A percentile compares a stretch with the other conserved stretches of the same genome.
Evolutionary conservation across 2,329 filamentous ascomycete genomes (phyloP).

Genomic region (Hypoxylon sp.): DNA sequence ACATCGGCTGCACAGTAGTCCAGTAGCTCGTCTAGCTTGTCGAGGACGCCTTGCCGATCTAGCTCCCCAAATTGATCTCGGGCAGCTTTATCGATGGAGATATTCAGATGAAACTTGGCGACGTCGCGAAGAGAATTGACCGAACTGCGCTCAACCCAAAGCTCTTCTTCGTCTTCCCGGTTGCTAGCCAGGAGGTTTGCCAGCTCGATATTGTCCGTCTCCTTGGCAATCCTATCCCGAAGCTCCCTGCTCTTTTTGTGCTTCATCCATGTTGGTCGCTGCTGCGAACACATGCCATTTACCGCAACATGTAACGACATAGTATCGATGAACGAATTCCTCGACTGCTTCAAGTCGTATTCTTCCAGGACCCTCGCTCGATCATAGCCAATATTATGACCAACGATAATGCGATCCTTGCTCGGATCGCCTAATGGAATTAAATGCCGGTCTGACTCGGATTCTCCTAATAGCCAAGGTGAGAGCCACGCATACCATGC

Average conservation of each 20-base stretch:
- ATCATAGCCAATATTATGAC: conserved; percentile 97
- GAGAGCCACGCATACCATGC: conserved; percentile 99
- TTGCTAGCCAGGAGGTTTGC: conserved; percentile 78
- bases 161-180: conserved; percentile 88
- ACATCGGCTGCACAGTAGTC: conserved; percentile 98
- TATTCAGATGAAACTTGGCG: conserved; percentile 93
- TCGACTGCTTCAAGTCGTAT: conserved; percentile 85
- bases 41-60: conserved; percentile 77
- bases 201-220: conserved; percentile 79
- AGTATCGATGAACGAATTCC: conserved; percentile 92
- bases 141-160: conserved; percentile 96
- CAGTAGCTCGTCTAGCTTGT: conserved; percentile 83
- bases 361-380: conserved; percentile 90
- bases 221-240: conserved; percentile 81
- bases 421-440: conserved; percentile 87
- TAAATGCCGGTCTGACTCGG: conserved; percentile 81
- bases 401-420: conserved; percentile 83
- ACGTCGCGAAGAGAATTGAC: conserved; percentile 96
- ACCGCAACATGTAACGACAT: conserved; percentile 99
- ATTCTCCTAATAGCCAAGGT: conserved; percentile 91
- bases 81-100: conserved; percentile 90
- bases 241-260: conserved; percentile 91
- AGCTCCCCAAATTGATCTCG: conserved; percentile 90
- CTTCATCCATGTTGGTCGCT: conserved; percentile 97
- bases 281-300: conserved; percentile 98